Evolutionary conservation across 2,329 filamentous ascomycete genomes (phyloP).

Genomic region (Diaporthe sp.): DNA sequence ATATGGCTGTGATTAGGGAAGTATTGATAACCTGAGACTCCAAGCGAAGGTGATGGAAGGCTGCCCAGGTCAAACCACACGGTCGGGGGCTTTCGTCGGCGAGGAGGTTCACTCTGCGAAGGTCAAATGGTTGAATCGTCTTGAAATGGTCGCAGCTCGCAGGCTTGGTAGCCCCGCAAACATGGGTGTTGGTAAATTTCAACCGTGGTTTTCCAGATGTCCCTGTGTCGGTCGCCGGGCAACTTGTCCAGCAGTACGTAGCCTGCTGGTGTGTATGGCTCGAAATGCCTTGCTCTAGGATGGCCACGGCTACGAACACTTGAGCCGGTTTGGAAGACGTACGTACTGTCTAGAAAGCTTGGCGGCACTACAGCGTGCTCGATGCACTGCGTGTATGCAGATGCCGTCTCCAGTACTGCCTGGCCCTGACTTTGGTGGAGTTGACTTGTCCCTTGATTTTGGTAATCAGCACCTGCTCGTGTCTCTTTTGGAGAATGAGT

Average conservation of each 20-base stretch:
- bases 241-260: background rate
- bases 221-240: background rate
- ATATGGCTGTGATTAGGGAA: background rate
- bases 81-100: background rate
- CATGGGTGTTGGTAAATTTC: background rate
- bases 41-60: background rate
- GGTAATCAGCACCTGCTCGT: background rate
- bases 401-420: background rate
- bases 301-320: background rate
- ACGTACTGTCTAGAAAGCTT: background rate
- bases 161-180: background rate
- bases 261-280: background rate
- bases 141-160: background rate
- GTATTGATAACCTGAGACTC: background rate
- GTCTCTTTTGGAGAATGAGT: background rate
- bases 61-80: background rate
- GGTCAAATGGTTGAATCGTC: background rate
- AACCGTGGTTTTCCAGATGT: too few relatives aligned
- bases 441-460: background rate
- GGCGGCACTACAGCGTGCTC: too few relatives aligned
- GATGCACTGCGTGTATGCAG: background rate
- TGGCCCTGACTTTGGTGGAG: background rate
- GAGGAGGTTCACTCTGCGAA: background rate
- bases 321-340: too few relatives aligned
- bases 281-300: background rate